phyloP scores from a whole-genome alignment of 1,139 yeast genomes.

The Spencermartinsiella ligniputridi region DNA sequence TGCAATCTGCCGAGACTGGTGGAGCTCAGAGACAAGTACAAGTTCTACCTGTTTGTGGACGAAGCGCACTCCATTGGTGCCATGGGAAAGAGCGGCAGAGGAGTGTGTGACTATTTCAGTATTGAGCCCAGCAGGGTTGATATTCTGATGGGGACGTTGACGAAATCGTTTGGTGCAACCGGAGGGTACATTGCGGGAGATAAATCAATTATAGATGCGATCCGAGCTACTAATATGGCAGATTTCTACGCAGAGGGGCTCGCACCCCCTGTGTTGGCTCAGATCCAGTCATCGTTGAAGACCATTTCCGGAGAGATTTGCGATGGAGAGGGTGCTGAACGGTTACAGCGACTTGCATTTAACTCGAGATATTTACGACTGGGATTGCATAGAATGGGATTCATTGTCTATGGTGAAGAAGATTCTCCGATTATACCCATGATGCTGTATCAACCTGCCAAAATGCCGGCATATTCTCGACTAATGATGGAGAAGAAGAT shows the following conservation, averaged over 20 bases:
- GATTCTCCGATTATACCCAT: constrained; percentile 96
- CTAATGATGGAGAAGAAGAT: constrained; percentile 71
- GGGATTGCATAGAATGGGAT: constrained; percentile 88
- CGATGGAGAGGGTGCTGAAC: constrained; percentile 91
- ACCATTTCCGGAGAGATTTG: constrained; percentile 76
- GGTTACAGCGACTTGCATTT: constrained; percentile 90
- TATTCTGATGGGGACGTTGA: constrained; percentile 93
- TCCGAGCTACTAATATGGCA: constrained; percentile 70
- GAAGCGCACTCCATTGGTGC: constrained; percentile 99
- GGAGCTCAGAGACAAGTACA: constrained; percentile 76
- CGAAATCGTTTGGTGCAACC: constrained; percentile 97
- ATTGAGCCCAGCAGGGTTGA: constrained; percentile 74
- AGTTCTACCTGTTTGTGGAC: constrained; percentile 85
- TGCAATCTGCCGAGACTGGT: constrained; percentile 77
- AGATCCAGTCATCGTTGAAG: constrained; percentile 73
- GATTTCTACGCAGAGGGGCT: constrained; percentile 78
- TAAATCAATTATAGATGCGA: constrained; percentile 61
- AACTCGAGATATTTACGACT: constrained; percentile 88
- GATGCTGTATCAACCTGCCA: constrained; percentile 81
- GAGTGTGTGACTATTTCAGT: constrained; percentile 89
- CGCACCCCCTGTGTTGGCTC: constrained; percentile 87
- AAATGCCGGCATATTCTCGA: constrained; percentile 90
- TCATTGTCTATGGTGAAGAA: constrained; percentile 89
- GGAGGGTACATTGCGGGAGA: constrained; percentile 93
- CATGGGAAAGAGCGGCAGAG: constrained; percentile 88